Percentiles rank a stretch among this genome's conserved stretches.
Conservation (phyloP, 495 filamentous ascomycete genomes). For the Hamigera avellanea region DNA sequence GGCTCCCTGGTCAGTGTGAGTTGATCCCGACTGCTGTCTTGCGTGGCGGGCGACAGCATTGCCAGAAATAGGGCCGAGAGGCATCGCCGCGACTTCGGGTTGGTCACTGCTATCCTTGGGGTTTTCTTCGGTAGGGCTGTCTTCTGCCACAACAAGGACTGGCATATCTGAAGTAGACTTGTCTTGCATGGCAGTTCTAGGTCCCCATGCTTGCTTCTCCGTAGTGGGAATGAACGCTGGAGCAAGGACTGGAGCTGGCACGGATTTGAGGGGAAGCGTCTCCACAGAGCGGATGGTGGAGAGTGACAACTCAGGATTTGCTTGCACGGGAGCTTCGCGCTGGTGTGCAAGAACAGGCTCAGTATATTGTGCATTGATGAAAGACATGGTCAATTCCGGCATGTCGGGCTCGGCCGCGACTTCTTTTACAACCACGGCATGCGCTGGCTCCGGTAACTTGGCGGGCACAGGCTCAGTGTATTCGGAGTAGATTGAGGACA, state of each 20-base stretch:
- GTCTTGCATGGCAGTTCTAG: slow-evolving; percentile 5
- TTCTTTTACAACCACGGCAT: background rate
- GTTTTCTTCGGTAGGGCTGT: slow-evolving; percentile 36
- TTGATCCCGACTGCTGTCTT: slow-evolving; percentile 20
- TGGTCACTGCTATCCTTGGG: slow-evolving; percentile 24
- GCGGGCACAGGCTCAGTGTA: slow-evolving; percentile 31
- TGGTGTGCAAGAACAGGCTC: slow-evolving; percentile 21
- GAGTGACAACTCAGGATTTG: slow-evolving; percentile 19
- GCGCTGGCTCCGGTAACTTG: slow-evolving; percentile 4
- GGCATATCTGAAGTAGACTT: slow-evolving; percentile 10
- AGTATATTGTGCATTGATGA: slow-evolving; percentile 21
- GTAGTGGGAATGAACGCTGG: slow-evolving; percentile 9
- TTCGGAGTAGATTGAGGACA: slow-evolving; percentile 32
- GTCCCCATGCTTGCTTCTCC: slow-evolving; percentile 3
- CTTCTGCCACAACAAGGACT: slow-evolving; percentile 37
- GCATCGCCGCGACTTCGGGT: slow-evolving; percentile 28
- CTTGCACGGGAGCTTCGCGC: slow-evolving; percentile 6
- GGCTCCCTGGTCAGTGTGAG: slow-evolving; percentile 52
- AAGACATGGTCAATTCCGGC: slow-evolving; percentile 20
- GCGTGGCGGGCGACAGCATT: slow-evolving; percentile 24
- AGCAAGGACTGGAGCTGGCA: slow-evolving; percentile 9
- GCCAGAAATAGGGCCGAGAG: slow-evolving; percentile 32
- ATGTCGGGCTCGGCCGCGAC: background rate
- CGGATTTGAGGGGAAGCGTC: slow-evolving; percentile 22
- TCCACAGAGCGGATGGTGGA: slow-evolving; percentile 30